phyloP scores from a whole-genome alignment of 2,329 filamentous ascomycete genomes.

The Colletotrichum lentis region DNA sequence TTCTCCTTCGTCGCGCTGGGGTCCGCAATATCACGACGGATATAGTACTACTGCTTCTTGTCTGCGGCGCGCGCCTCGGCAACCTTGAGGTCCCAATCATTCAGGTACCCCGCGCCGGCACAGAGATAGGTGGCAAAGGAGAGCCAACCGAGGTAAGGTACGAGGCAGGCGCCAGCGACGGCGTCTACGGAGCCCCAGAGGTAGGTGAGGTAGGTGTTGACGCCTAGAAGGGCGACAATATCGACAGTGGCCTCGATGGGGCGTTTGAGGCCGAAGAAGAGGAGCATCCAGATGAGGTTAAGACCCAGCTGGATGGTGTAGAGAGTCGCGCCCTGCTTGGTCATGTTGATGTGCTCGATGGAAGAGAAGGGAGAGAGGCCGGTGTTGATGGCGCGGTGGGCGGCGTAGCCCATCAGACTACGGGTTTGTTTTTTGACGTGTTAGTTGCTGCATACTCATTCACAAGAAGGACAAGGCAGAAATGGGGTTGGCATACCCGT shows the following conservation, averaged over 20 bases:
- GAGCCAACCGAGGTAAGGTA: slow-evolving; percentile 87
- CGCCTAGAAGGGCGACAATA: slow-evolving; percentile 74
- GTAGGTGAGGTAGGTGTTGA: slow-evolving; percentile 77
- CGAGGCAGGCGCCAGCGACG: slow-evolving; percentile 75
- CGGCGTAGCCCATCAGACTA: slow-evolving; percentile 84
- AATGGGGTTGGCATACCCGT: slow-evolving; percentile 54
- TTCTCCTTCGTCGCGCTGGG: background rate
- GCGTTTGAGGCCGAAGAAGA: slow-evolving; percentile 83
- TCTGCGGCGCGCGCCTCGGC: slow-evolving; percentile 41
- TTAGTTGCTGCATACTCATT: slow-evolving; percentile 28
- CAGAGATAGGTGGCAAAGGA: slow-evolving; percentile 88
- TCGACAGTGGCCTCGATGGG: slow-evolving; percentile 80
- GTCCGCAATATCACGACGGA: background rate
- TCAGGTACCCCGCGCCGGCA: slow-evolving; percentile 72
- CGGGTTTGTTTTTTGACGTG: background rate
- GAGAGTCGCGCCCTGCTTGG: slow-evolving; percentile 76
- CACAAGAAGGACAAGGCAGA: background rate
- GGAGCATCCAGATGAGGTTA: slow-evolving; percentile 89
- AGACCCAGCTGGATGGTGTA: slow-evolving; percentile 87
- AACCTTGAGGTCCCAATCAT: slow-evolving; percentile 67
- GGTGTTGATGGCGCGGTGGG: slow-evolving; percentile 76
- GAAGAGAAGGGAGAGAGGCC: slow-evolving; percentile 67
- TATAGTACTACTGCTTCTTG: slow-evolving; percentile 39
- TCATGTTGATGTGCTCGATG: slow-evolving; percentile 62
- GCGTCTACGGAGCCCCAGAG: slow-evolving; percentile 79